Base-by-base conservation (phyloP, 805 yeast genomes). In the Zygosaccharomyces kombuchaensis region DNA sequence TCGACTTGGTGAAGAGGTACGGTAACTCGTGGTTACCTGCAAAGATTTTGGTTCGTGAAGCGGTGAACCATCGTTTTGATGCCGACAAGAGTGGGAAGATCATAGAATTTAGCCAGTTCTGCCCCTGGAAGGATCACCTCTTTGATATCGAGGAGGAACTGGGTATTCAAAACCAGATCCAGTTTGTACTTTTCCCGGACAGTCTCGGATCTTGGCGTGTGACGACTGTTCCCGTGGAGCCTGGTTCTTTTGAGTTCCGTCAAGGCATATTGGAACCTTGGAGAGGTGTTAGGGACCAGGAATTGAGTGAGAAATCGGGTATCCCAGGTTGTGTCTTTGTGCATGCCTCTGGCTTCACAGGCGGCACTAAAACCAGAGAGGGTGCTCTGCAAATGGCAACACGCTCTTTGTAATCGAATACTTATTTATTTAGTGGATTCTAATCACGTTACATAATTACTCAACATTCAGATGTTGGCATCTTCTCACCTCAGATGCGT, bases 271-370 rank as follows among this genome's bases (percentile, higher is more conserved):
- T 96, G 10, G 93, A 86, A 65, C 76, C 80, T 14, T 86, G 96
- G 88, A 80, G 99, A 72, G 99, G 99, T n/a, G 70, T 90, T 38
- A 81, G 99, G 63, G 99, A 93, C 63, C 91, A 86, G 25, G 85
- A 74, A 32, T 75, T 93, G 55, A 78, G 85, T 54, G 72, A 80
- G 53, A 70, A 76, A 54, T 72, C 88, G 29, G 96, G 95, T n/a
- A 78, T 93, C 45, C 81, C 78, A 26, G 96, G 87, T 7, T 87
- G 96, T 63, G 80, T 90, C 16, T 93, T 93, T 62, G 81, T 93
- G 47, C 99, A 93, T 58, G 96, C 98, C 36, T 87, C 96, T 34
- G 98, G 99, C 0, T 93, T 93, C 68, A 93, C 93, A 59, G 99
- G 99, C 36, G 99, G 99, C 44, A 87, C 91, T 46, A 74, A 81